Evolutionary conservation across 2,329 filamentous ascomycete species (phyloP).

Genomic region (Pseudogymnoascus sp.): DNA sequence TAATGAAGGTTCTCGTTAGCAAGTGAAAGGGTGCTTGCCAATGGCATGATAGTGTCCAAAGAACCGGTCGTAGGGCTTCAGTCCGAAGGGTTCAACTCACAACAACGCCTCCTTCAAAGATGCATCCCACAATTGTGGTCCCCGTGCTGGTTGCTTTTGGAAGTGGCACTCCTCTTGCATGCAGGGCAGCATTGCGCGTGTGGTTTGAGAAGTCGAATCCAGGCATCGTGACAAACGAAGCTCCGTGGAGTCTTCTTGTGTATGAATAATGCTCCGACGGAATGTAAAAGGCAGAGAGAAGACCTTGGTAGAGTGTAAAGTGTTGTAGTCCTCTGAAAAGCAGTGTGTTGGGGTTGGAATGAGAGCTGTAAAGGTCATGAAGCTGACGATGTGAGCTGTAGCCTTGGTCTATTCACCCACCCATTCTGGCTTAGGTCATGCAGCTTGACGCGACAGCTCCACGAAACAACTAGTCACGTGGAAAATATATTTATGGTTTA

Average conservation of each 20-base stretch:
- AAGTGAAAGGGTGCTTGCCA: conserved; percentile 8
- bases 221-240: conserved; percentile 59
- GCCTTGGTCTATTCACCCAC: conserved; percentile 18
- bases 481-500: conserved; percentile 9
- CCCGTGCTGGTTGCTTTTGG: conserved; percentile 98
- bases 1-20: conserved; percentile 31
- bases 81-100: conserved; percentile 42
- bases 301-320: conserved; percentile 8
- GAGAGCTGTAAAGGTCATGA: conserved; percentile 24
- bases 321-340: conserved; percentile 19
- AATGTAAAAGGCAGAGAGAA: neutral
- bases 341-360: conserved; percentile 19
- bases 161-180: conserved; percentile 85
- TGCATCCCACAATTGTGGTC: conserved; percentile 96
- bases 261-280: neutral
- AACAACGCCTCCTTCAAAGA: conserved; percentile 94
- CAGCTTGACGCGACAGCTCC: conserved; percentile 6
- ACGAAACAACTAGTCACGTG: conserved; percentile 3
- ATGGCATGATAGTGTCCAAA: neutral
- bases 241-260: conserved; percentile 5
- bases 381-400: conserved; percentile 48
- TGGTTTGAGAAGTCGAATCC: conserved; percentile 99
- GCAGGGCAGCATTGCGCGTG: conserved; percentile 95
- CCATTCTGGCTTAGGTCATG: neutral
- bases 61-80: neutral